Conservation (phyloP, 2,329 filamentous ascomycete genomes). For the Ophiostoma piceae region DNA sequence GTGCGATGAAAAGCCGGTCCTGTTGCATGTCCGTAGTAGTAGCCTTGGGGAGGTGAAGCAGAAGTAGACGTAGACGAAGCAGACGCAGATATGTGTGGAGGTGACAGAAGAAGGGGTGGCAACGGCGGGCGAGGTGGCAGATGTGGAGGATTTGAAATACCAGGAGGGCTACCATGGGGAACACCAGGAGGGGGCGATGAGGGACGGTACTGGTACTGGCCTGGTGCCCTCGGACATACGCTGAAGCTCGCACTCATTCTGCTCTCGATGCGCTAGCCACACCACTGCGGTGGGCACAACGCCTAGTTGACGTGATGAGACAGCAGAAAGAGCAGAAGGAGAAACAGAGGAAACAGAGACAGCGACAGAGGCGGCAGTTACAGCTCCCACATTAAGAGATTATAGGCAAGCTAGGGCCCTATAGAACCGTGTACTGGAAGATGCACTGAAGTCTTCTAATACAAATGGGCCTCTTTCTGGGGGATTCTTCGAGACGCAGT, state of each 20-base stretch:
- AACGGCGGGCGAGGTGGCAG: background rate
- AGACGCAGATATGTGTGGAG: background rate
- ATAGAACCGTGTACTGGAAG: background rate
- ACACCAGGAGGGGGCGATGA: slow-evolving; percentile 5
- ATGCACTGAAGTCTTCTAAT: background rate
- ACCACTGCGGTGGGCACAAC: slow-evolving; percentile 19
- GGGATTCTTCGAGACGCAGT: background rate
- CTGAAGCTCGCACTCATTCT: slow-evolving; percentile 18
- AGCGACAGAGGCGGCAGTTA: background rate
- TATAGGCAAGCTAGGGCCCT: background rate
- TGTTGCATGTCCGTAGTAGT: background rate
- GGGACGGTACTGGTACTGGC: slow-evolving; percentile 11
- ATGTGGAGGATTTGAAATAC: background rate
- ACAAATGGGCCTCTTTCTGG: too few relatives aligned
- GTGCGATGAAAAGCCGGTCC: background rate
- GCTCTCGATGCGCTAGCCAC: slow-evolving; percentile 12
- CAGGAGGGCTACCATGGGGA: background rate
- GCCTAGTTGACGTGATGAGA: background rate
- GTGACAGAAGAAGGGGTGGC: background rate
- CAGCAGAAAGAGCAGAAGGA: too few relatives aligned
- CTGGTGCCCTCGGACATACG: slow-evolving; percentile 20
- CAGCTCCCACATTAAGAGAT: background rate
- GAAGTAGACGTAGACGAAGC: too few relatives aligned
- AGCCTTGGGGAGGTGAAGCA: background rate
- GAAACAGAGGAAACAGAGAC: background rate